These are phyloP conservation scores for Cryphonectria radicalis DNA, from an alignment of 2,329 filamentous ascomycete genomes.

Conservation along the genomic window DNA sequence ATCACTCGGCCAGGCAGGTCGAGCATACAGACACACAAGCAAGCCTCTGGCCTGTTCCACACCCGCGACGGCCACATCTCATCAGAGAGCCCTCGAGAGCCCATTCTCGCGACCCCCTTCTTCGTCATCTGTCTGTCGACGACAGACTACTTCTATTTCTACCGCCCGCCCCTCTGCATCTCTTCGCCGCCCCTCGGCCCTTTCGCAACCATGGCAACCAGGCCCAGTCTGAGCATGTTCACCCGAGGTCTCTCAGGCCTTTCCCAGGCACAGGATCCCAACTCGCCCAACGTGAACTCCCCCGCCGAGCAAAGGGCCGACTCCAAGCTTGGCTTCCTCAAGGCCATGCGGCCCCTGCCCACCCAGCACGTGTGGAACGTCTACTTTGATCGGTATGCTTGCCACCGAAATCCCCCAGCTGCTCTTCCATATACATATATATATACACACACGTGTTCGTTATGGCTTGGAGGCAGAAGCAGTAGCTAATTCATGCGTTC, in stretches of 20 bases:
- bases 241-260: constrained; percentile 67
- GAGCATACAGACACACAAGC: not conserved
- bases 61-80: constrained; percentile 11
- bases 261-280: constrained; percentile 61
- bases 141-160: constrained; percentile 7
- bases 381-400: constrained; percentile 63
- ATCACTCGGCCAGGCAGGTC: not conserved
- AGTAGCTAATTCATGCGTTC: constrained; percentile 8
- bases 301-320: constrained; percentile 76
- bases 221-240: constrained; percentile 57
- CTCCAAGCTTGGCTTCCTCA: constrained; percentile 82
- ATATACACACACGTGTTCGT: not conserved
- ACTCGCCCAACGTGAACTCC: constrained; percentile 64
- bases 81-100: constrained; percentile 7
- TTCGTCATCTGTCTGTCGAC: constrained; percentile 13
- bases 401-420: not conserved
- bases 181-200: not conserved
- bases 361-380: constrained; percentile 83
- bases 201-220: constrained; percentile 54
- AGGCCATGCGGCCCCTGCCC: constrained; percentile 72
- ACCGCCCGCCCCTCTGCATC: constrained; percentile 3
- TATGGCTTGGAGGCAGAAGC: not conserved
- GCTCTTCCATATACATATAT: not conserved
- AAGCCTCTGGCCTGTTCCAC: not conserved
- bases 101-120: constrained; percentile 13